Base-by-base conservation (phyloP, 176 grass and related monocot species). In the Thalia dealbata region DNA sequence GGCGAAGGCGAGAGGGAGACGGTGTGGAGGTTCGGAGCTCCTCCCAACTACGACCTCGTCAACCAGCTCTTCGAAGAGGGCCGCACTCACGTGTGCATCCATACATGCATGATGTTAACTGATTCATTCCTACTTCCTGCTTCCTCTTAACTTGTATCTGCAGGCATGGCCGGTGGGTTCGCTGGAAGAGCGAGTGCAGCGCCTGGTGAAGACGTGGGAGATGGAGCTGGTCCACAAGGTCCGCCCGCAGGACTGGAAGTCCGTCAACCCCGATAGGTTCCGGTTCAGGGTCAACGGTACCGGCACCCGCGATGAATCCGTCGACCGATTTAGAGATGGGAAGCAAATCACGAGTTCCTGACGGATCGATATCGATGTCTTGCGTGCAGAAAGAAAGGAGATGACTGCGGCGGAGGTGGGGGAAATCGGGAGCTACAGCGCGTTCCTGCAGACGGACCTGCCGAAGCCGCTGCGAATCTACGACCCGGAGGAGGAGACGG, bases 31-130 rank as follows among this genome's bases (percentile, higher is more conserved):
- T 18, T 21, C 3, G 91, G 91, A 43, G 73, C 61, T 38, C 91
- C 88, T 18, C 88, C 91, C n/a, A 91, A 84, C 70, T 96, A 82
- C 75, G 88, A 86, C 71, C 0, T 65, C 60, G 91, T 91, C 16
- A 84, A 96, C 85, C 86, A 84, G 78, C 88, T 91, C 30, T 96
- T 96, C 62, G 88, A 96, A 72, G 91, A 78, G 2, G 91, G 82
- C 41, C 46, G 91, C 61, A 96, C 91, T 3, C 52, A 85, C 13
- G 32, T 46, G 14, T 23, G 8, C 13, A 1, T 11, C 22, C n/a
- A n/a, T n/a, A n/a, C n/a, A n/a, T n/a, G n/a, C n/a, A n/a, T n/a
- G n/a, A n/a, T n/a, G n/a, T n/a, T n/a, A n/a, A n/a, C n/a, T n/a
- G n/a, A n/a, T n/a, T n/a, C n/a, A n/a, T n/a, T n/a, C n/a, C n/a